Percentiles rank a stretch among this genome's conserved stretches.
Evolutionary conservation across 768 basidiomycete genomes (phyloP).

Genomic region (Lactarius deliciosus): DNA sequence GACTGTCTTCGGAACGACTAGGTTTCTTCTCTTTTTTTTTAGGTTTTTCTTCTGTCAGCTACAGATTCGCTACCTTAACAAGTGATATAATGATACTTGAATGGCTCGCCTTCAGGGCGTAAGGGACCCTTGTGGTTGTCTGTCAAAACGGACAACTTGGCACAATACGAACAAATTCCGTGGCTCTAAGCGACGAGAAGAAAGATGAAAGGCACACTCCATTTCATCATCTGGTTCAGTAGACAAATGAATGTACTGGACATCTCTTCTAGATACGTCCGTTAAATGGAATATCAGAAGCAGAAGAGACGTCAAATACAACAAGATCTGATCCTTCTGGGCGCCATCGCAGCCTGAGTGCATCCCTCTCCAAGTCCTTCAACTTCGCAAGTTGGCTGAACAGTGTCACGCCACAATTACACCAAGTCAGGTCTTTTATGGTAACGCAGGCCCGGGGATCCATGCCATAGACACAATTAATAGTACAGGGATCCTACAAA

Average conservation of each 20-base stretch:
- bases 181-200: not conserved
- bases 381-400: not conserved
- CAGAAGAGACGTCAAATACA: not conserved
- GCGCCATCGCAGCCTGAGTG: not conserved
- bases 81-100: too few relatives aligned
- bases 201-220: too few relatives aligned
- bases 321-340: not conserved
- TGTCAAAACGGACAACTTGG: conserved; percentile 1
- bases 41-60: too few relatives aligned
- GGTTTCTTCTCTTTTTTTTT: too few relatives aligned
- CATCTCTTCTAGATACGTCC: not conserved
- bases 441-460: not conserved
- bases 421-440: not conserved
- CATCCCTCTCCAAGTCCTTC: not conserved
- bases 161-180: not conserved
- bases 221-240: not conserved
- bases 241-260: not conserved
- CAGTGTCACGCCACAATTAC: not conserved
- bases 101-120: not conserved
- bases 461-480: not conserved
- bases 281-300: not conserved
- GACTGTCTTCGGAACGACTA: too few relatives aligned
- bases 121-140: conserved; percentile 16
- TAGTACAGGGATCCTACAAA: not conserved
- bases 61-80: too few relatives aligned